Percentiles rank a stretch among this genome's conserved stretches.
phyloP scores from a whole-genome alignment of 1,284 basidiomycete species.

The Hortiboletus rubellus region DNA sequence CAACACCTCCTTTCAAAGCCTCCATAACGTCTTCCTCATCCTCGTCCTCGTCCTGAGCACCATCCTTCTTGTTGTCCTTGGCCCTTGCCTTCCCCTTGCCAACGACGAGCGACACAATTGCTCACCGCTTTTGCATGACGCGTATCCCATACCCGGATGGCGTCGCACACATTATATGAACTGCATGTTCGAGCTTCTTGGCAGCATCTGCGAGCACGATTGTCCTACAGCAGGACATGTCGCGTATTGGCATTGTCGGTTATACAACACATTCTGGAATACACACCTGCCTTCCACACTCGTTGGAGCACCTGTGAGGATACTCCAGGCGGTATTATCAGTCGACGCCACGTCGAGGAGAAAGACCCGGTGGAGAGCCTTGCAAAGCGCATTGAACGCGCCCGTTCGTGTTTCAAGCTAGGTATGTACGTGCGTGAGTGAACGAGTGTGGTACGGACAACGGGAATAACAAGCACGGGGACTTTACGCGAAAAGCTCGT shows the following conservation, averaged over 20 bases:
- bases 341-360: constrained; percentile 17
- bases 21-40: constrained; percentile 18
- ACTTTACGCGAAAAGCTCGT: constrained; percentile 62
- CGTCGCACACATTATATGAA: constrained; percentile 34
- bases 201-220: constrained; percentile 27
- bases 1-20: constrained; percentile 9
- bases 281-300: constrained; percentile 22
- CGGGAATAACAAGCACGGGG: constrained; percentile 42
- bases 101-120: constrained; percentile 11
- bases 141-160: constrained; percentile 24
- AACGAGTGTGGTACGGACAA: background rate
- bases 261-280: background rate
- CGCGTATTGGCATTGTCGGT: background rate
- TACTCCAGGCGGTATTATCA: constrained; percentile 9
- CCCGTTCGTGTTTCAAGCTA: constrained; percentile 37
- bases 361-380: constrained; percentile 38
- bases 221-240: constrained; percentile 8
- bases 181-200: constrained; percentile 27
- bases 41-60: background rate
- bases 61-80: background rate
- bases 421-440: background rate
- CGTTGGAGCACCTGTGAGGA: constrained; percentile 17
- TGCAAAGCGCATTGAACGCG: constrained; percentile 34
- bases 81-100: background rate
- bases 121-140: constrained; percentile 2